Percentiles rank a stretch among this genome's conserved stretches.
phyloP scores from a whole-genome alignment of 2,329 filamentous ascomycete genomes.

The Fonsecaea pugnacius region DNA sequence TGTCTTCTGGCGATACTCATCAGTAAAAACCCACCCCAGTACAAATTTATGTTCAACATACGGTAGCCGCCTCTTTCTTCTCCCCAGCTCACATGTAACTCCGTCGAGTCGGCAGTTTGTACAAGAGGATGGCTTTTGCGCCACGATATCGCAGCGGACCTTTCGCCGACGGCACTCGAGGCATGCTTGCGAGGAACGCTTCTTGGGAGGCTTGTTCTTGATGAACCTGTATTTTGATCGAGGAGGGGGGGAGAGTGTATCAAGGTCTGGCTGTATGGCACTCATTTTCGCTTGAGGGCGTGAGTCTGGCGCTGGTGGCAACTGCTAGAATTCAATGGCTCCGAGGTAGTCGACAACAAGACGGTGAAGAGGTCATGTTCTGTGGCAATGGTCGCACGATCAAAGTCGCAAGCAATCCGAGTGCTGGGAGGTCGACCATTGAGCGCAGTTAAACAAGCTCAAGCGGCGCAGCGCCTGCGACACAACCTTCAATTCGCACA shows the following conservation, averaged over 20 bases:
- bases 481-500: neutral
- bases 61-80: conserved; percentile 7
- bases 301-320: neutral
- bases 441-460: neutral
- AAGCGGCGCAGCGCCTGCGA: neutral
- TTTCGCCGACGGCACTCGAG: conserved; percentile 19
- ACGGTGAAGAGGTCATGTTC: neutral
- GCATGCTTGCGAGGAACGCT: conserved; percentile 15
- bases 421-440: neutral
- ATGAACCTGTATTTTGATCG: conserved; percentile 11
- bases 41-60: neutral
- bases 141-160: conserved; percentile 19
- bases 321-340: neutral
- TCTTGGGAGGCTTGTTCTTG: conserved; percentile 14
- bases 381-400: neutral
- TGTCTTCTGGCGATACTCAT: neutral
- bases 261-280: neutral
- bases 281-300: neutral
- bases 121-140: neutral
- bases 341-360: neutral
- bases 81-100: conserved; percentile 9
- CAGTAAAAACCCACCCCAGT: neutral
- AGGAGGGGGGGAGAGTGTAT: neutral
- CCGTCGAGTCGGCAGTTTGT: conserved; percentile 19
- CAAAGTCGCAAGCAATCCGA: neutral